Conservation (phyloP, 1,284 basidiomycete species). For the Sporisorium sorghi region DNA sequence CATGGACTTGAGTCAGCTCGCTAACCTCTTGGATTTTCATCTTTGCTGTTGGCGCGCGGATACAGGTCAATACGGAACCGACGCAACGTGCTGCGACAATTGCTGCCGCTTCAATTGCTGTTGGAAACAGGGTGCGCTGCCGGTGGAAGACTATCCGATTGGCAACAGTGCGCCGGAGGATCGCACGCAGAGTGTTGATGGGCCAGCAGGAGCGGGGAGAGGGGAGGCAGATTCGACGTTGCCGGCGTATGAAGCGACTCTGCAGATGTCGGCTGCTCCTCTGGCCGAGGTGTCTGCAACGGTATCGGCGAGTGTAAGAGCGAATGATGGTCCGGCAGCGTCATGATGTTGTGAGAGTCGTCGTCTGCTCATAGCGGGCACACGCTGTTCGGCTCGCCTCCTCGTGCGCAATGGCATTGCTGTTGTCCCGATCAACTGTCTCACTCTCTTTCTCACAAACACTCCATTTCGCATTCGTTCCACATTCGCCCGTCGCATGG, state of each 20-base stretch:
- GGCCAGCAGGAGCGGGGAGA: background rate
- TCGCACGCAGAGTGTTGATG: conserved; percentile 15
- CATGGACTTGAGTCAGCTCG: too few species aligned
- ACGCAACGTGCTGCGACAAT: conserved; percentile 36
- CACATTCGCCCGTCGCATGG: too few species aligned
- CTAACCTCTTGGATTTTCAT: background rate
- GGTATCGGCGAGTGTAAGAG: background rate
- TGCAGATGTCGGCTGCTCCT: conserved; percentile 30
- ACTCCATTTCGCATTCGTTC: too few species aligned
- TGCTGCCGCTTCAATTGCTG: conserved; percentile 50
- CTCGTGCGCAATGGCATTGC: background rate
- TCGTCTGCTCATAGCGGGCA: background rate
- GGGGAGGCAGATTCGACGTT: too few species aligned
- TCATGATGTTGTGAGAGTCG: background rate
- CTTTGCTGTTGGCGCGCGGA: background rate
- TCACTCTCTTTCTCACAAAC: background rate
- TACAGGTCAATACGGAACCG: conserved; percentile 28
- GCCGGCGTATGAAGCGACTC: conserved; percentile 34
- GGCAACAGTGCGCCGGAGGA: conserved; percentile 21
- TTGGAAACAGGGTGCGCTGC: conserved; percentile 38
- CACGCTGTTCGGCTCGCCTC: too few species aligned
- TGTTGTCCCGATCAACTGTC: background rate
- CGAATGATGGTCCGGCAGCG: background rate
- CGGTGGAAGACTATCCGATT: conserved; percentile 50
- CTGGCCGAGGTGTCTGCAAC: background rate